phyloP scores from a whole-genome alignment of 1,284 basidiomycete species.

The Malassezia furfur region DNA sequence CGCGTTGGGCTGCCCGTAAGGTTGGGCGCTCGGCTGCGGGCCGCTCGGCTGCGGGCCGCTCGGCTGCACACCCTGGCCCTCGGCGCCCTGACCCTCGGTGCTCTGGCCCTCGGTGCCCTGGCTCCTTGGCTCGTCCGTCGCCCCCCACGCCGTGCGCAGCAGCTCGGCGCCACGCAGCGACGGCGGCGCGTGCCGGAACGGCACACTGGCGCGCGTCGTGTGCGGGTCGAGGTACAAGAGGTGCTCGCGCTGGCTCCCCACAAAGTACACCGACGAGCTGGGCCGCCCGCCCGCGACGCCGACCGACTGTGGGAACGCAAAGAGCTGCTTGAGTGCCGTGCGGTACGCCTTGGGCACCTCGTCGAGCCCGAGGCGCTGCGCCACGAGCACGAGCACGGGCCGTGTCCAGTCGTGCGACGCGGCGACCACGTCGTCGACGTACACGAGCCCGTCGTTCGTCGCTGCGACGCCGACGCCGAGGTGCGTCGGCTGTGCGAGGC shows the following conservation, averaged over 20 bases:
- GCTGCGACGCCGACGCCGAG: conserved; percentile 74
- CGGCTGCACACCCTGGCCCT: too few species aligned
- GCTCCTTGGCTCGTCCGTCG: too few species aligned
- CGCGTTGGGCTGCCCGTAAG: too few species aligned
- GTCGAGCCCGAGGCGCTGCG: conserved; percentile 76
- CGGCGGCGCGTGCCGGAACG: conserved; percentile 59
- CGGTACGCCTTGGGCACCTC: conserved; percentile 92
- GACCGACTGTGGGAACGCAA: conserved; percentile 85
- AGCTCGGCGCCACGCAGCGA: conserved; percentile 22
- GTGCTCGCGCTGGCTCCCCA: conserved; percentile 66
- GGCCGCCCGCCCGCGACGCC: conserved; percentile 93
- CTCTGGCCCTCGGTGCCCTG: too few species aligned
- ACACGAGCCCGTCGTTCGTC: conserved; percentile 66
- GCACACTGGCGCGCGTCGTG: conserved; percentile 70
- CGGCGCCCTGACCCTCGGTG: too few species aligned
- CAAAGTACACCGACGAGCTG: conserved; percentile 92
- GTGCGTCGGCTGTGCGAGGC: conserved; percentile 54
- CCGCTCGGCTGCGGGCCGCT: too few species aligned
- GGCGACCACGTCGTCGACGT: conserved; percentile 72
- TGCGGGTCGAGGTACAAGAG: conserved; percentile 91
- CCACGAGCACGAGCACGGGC: conserved; percentile 77
- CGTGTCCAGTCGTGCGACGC: conserved; percentile 54
- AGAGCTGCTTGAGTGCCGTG: conserved; percentile 78
- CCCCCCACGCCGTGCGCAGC: conserved; percentile 7
- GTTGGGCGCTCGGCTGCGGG: too few species aligned